Percentiles rank a stretch among this genome's conserved stretches.
Conservation (phyloP, 1,284 basidiomycete genomes). For the Ganoderma leucocontextum region DNA sequence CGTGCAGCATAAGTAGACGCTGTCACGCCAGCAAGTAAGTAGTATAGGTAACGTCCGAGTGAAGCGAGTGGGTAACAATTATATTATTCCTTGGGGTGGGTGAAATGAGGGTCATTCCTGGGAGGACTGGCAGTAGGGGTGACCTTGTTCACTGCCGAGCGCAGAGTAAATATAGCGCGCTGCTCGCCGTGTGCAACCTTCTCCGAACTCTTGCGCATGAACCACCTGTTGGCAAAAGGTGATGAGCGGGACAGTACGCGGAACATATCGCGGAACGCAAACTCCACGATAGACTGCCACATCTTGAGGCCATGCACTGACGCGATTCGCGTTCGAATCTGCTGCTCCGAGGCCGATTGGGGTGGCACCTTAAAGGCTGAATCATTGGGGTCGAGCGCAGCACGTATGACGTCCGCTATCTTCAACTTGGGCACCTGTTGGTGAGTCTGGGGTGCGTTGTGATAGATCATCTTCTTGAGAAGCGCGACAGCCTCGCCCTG, state of each 20-base stretch:
- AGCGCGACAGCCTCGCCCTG: conserved; percentile 65
- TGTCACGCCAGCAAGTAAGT: too few species aligned
- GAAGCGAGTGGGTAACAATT: background rate
- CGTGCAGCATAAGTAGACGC: too few species aligned
- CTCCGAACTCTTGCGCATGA: conserved; percentile 54
- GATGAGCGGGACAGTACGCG: background rate
- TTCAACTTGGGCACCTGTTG: conserved; percentile 59
- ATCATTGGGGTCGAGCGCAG: conserved; percentile 59
- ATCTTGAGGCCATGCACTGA: conserved; percentile 62
- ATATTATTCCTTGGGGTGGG: background rate
- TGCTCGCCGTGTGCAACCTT: conserved; percentile 46
- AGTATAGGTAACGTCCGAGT: background rate
- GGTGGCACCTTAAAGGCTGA: conserved; percentile 56
- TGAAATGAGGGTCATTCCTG: background rate
- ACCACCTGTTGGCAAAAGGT: conserved; percentile 46
- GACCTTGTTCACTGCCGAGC: conserved; percentile 29
- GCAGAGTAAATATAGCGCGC: conserved; percentile 38
- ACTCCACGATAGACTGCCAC: conserved; percentile 63
- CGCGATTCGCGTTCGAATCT: conserved; percentile 49
- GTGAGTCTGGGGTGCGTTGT: conserved; percentile 63
- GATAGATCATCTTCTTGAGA: conserved; percentile 63
- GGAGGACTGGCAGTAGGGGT: background rate
- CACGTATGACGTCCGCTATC: conserved; percentile 53
- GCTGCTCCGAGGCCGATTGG: conserved; percentile 68
- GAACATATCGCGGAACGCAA: conserved; percentile 15